A percentile compares a stretch with the other conserved stretches of the same genome.
Conservation (phyloP, 768 basidiomycete species). For the Auriculariales sp. region DNA sequence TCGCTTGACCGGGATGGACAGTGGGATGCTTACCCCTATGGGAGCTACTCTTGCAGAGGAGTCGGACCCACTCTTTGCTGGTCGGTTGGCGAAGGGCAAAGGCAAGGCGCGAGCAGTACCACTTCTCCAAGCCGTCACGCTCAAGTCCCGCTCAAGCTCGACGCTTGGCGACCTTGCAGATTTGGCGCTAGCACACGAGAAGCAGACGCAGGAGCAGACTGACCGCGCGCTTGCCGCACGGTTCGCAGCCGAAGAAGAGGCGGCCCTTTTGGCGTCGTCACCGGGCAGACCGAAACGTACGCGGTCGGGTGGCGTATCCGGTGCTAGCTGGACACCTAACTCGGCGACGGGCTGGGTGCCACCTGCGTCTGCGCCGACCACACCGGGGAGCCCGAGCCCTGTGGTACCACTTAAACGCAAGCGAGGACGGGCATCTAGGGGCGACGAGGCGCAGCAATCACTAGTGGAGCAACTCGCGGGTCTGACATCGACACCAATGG, state of each 20-base stretch:
- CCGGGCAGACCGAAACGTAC: too few relatives aligned
- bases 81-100: neutral
- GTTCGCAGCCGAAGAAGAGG: conserved; percentile 1
- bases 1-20: conserved; percentile 1
- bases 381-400: too few relatives aligned
- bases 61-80: neutral
- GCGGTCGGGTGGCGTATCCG: too few relatives aligned
- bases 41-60: conserved; percentile 1
- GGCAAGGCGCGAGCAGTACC: neutral
- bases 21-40: neutral
- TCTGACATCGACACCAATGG: too few relatives aligned
- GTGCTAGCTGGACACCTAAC: too few relatives aligned
- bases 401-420: too few relatives aligned
- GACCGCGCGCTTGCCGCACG: conserved; percentile 3
- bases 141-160: neutral
- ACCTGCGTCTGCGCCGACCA: too few relatives aligned
- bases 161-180: conserved; percentile 2
- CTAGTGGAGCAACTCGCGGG: too few relatives aligned
- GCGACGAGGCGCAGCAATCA: too few relatives aligned
- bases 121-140: neutral
- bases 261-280: too few relatives aligned
- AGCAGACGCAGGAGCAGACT: conserved; percentile 1
- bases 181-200: neutral
- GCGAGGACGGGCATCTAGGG: too few relatives aligned
- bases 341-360: too few relatives aligned